Percentiles rank a stretch among this genome's conserved stretches.
Conservation (phyloP, 2,329 filamentous ascomycete genomes). For the Xylaria sp. region DNA sequence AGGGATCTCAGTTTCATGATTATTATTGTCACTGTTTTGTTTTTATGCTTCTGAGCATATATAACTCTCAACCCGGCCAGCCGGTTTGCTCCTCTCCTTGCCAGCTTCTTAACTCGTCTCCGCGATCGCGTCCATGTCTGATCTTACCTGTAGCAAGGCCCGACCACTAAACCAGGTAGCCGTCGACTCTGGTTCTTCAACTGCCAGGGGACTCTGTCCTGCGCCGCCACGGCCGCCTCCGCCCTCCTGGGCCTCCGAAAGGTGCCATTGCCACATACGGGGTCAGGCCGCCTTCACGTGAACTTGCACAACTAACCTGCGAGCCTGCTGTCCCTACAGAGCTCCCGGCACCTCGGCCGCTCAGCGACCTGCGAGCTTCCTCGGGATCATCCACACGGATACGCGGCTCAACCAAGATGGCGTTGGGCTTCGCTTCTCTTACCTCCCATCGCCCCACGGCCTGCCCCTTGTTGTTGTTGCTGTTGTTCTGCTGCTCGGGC, state of each 20-base stretch:
- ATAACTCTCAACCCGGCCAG: no score
- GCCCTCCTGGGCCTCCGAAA: conserved; percentile 11
- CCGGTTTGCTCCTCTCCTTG: no score
- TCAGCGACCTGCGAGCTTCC: neutral
- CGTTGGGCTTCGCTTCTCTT: neutral
- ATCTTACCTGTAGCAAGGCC: no score
- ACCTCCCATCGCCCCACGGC: neutral
- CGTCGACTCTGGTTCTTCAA: neutral
- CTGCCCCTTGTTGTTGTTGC: neutral
- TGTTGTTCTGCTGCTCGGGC: neutral
- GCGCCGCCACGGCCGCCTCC: conserved; percentile 18
- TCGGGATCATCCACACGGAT: conserved; percentile 2
- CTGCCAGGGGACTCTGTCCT: conserved; percentile 8
- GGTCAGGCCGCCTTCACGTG: neutral
- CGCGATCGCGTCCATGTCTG: no score
- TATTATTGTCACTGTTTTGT: no score
- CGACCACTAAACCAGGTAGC: neutral
- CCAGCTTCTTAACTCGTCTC: no score
- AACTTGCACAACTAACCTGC: neutral
- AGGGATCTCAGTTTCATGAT: no score
- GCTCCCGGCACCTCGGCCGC: neutral
- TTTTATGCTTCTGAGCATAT: no score
- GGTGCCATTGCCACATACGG: conserved; percentile 11
- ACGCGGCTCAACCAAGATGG: neutral
- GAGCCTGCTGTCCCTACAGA: no score